Percentiles rank a stretch among this genome's conserved stretches.
Evolutionary conservation across 2,329 filamentous ascomycete species (phyloP).

Genomic region (Coleophoma cylindrospora): DNA sequence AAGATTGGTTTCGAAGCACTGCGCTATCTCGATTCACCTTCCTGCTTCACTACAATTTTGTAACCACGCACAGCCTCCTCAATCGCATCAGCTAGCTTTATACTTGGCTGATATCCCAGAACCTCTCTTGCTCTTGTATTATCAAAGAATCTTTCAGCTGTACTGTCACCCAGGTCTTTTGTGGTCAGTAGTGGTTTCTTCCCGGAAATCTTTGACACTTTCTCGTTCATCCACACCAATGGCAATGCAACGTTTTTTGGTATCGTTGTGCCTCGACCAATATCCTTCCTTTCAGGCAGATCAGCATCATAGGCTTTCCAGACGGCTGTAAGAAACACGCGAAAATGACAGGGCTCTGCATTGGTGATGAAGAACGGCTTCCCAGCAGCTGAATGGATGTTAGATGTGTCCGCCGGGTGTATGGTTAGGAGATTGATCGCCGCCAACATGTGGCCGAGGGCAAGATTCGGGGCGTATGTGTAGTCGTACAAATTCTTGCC

Average conservation of each 20-base stretch:
- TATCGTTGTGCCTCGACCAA: constrained; percentile 26
- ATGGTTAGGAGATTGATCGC: not conserved
- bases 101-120: constrained; percentile 37
- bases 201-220: constrained; percentile 34
- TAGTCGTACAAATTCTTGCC: constrained; percentile 4
- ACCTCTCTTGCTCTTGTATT: constrained; percentile 39
- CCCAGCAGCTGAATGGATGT: not conserved
- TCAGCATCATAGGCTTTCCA: not conserved
- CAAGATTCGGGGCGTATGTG: constrained; percentile 2
- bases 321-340: not conserved
- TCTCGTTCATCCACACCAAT: constrained; percentile 26
- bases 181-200: constrained; percentile 38
- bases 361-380: constrained; percentile 6
- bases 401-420: not conserved
- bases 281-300: constrained; percentile 20
- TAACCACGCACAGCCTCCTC: constrained; percentile 1
- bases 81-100: constrained; percentile 35
- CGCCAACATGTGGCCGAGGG: not conserved
- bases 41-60: not conserved
- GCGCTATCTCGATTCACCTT: not conserved
- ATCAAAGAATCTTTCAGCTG: constrained; percentile 41
- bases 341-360: not conserved
- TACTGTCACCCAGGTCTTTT: constrained; percentile 38
- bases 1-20: no score
- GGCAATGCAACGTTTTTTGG: constrained; percentile 31